Base-by-base conservation (phyloP, 2,329 filamentous ascomycete species). In the Colletotrichum melonis region DNA sequence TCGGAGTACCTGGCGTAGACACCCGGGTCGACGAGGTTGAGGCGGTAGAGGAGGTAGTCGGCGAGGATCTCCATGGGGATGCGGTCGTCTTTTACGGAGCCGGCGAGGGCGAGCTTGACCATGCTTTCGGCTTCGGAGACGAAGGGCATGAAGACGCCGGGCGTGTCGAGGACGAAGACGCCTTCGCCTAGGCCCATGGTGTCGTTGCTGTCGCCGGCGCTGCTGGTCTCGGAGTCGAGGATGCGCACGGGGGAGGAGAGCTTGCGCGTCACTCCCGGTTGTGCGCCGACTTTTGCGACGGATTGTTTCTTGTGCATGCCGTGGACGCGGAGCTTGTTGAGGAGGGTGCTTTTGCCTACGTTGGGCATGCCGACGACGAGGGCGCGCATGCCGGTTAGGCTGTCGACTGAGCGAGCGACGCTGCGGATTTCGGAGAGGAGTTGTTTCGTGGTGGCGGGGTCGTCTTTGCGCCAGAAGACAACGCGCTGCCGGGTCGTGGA, bases 281-380 rank as follows among this genome's bases (percentile, higher is more conserved):
- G 92, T 12, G 93, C 92, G 11, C 97, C 97, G 1, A 95, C 98
- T 75, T 86, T 88, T 49, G 95, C 94, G 1, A 92, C 95, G 81
- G 96, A 97, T 32, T 81, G 76, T 19, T 80, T 79, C 42, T 78
- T 78, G 24, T 88, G 75, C 76, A 94, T 88, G 54, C 95, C 94
- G 22, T 88, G 86, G 54, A 87, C 89, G 24, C 97, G 92, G 62
- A 98, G 88, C 19, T 92, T 90, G 82, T 99, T 99, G 55, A 99
- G 90, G n/a, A 99, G 87, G 1, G 95, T 95, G 59, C 94, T 97
- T 84, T 99, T 99, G 46, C 97, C 97, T 0, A 98, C 94, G 80
- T 99, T 99, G 46, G 97, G 97, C 95, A 99, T 98, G 68, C 97
- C 97, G 16, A 98, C 95, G 1, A 98, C 90, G 81, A 99, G 89